These are phyloP conservation scores for Zasmidium citrigriseum DNA, from an alignment of 2,329 filamentous ascomycete species.

Conservation along the genomic window DNA sequence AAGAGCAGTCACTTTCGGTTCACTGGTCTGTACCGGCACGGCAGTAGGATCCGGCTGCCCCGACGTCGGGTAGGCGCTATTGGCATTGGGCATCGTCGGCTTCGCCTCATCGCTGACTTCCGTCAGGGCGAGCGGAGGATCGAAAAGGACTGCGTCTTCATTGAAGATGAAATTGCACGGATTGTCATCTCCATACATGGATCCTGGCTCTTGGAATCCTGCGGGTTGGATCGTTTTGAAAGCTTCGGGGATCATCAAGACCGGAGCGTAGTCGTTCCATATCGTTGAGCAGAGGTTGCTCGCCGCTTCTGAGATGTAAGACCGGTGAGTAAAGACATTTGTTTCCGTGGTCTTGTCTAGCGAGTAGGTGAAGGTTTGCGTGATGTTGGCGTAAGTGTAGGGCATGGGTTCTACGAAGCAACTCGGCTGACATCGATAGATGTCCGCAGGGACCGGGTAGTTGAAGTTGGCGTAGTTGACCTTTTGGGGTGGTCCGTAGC, in stretches of 20 bases:
- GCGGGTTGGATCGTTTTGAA: constrained; percentile 18
- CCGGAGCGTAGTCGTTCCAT: constrained; percentile 26
- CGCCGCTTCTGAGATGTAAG: constrained; percentile 6
- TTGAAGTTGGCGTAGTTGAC: constrained; percentile 27
- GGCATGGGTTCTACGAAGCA: constrained; percentile 17
- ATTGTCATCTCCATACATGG: not conserved
- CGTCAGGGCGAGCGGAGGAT: constrained; percentile 23
- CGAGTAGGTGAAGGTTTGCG: constrained; percentile 5
- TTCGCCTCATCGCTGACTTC: constrained; percentile 1
- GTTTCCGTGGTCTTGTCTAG: not conserved
- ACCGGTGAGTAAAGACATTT: not conserved
- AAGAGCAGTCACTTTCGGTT: not conserved
- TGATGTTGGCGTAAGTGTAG: not conserved
- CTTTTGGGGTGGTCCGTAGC: constrained; percentile 10
- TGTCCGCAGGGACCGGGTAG: constrained; percentile 18
- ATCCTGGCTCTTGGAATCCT: not conserved
- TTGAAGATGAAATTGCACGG: constrained; percentile 11
- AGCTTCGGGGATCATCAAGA: constrained; percentile 20
- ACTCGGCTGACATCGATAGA: constrained; percentile 27
- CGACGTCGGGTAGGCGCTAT: constrained; percentile 5
- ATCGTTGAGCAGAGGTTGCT: constrained; percentile 28
- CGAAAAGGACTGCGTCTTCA: constrained; percentile 23
- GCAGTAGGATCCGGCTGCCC: not conserved
- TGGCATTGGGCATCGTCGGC: constrained; percentile 8
- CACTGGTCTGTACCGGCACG: not conserved